phyloP scores from a whole-genome alignment of 345 rosid genomes.

The Capsella bursapastoris region DNA sequence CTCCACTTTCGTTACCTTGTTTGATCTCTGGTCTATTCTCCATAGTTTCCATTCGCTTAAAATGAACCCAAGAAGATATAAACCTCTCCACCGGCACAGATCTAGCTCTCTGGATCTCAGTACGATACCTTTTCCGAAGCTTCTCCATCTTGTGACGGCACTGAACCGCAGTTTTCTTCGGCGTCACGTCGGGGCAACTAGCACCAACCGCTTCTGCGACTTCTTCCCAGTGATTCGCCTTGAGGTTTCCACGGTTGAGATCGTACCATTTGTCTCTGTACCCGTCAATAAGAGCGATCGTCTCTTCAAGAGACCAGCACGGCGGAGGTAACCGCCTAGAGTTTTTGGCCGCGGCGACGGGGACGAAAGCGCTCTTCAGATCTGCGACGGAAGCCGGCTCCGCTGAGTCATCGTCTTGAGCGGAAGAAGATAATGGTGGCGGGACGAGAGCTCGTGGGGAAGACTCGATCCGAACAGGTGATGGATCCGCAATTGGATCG shows the following conservation, averaged over 20 bases:
- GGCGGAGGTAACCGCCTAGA: slow-evolving; percentile 95
- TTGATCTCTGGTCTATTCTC: slow-evolving; percentile 67
- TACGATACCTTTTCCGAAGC: slow-evolving; percentile 82
- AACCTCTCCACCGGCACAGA: slow-evolving; percentile 82
- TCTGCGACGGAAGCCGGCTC: slow-evolving; percentile 28
- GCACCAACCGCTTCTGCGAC: slow-evolving; percentile 71
- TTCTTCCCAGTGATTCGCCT: slow-evolving; percentile 95
- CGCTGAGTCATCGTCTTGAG: slow-evolving; percentile 21
- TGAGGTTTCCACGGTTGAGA: slow-evolving; percentile 89
- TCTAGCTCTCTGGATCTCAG: slow-evolving; percentile 89
- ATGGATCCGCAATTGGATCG: slow-evolving; percentile 37
- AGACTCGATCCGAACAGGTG: slow-evolving; percentile 30
- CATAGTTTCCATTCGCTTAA: slow-evolving; percentile 84
- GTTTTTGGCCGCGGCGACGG: slow-evolving; percentile 37
- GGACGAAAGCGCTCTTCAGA: slow-evolving; percentile 28
- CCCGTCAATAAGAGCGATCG: slow-evolving; percentile 74
- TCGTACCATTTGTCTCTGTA: slow-evolving; percentile 91
- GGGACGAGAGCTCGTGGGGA: slow-evolving; percentile 41
- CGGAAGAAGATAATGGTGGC: slow-evolving; percentile 43
- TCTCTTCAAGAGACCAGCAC: slow-evolving; percentile 93
- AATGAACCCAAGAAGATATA: slow-evolving; percentile 89
- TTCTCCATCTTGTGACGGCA: slow-evolving; percentile 99
- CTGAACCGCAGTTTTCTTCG: slow-evolving; percentile 83
- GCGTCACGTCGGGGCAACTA: slow-evolving; percentile 67
- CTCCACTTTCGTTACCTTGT: slow-evolving; percentile 44